These are phyloP conservation scores for Venturia oleaginea DNA, from an alignment of 2,329 filamentous ascomycete species.

Conservation along the genomic window DNA sequence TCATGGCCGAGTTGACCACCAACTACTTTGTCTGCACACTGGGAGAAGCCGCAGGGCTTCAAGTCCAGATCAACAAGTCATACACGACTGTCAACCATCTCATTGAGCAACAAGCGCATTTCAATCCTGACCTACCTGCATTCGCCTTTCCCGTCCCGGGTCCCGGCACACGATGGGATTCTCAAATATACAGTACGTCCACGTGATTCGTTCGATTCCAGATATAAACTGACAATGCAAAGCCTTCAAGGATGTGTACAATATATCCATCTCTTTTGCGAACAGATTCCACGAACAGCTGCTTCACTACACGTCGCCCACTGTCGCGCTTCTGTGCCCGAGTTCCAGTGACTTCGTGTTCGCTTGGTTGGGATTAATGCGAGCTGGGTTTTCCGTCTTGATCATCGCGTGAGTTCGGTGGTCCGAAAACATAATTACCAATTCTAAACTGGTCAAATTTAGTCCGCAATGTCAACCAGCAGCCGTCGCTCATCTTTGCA, in stretches of 20 bases:
- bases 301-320: slow-evolving; percentile 19
- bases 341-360: slow-evolving; percentile 51
- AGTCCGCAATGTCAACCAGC: slow-evolving; percentile 38
- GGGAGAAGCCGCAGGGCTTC: slow-evolving; percentile 40
- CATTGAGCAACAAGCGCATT: slow-evolving; percentile 38
- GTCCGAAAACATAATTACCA: background rate
- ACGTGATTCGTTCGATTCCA: background rate
- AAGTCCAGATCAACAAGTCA: slow-evolving; percentile 26
- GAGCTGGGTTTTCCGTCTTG: slow-evolving; percentile 45
- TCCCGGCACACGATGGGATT: slow-evolving; percentile 19
- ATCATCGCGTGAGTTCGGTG: slow-evolving; percentile 38
- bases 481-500: slow-evolving; percentile 47
- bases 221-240: background rate
- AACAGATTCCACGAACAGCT: slow-evolving; percentile 20
- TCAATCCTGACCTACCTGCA: slow-evolving; percentile 33
- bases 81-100: slow-evolving; percentile 39
- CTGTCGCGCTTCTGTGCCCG: slow-evolving; percentile 46
- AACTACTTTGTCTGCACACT: slow-evolving; percentile 56
- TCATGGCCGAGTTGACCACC: background rate
- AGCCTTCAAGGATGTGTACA: slow-evolving; percentile 26
- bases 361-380: slow-evolving; percentile 51
- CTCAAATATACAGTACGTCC: slow-evolving; percentile 22
- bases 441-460: slow-evolving; percentile 10
- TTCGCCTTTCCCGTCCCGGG: slow-evolving; percentile 40
- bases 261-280: slow-evolving; percentile 30